Conservation (phyloP, 2,329 filamentous ascomycete species). For the Colletotrichum sp. region DNA sequence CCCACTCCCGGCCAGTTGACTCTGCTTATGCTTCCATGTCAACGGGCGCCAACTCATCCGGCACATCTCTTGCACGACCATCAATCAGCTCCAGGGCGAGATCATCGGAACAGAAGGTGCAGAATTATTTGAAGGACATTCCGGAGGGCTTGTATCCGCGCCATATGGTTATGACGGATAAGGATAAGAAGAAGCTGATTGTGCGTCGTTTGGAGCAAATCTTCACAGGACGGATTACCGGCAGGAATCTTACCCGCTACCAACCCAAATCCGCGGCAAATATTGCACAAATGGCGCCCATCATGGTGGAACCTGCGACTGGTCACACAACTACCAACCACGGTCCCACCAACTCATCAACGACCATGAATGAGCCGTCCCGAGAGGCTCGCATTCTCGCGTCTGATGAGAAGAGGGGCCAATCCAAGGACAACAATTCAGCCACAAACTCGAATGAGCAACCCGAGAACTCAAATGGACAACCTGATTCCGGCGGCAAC, state of each 20-base stretch:
- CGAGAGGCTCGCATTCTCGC: constrained; percentile 57
- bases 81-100: constrained; percentile 39
- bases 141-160: constrained; percentile 71
- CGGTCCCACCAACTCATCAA: constrained; percentile 34
- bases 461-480: not conserved
- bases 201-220: constrained; percentile 80
- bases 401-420: constrained; percentile 41
- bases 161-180: constrained; percentile 69
- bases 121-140: constrained; percentile 75
- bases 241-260: constrained; percentile 38
- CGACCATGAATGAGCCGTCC: constrained; percentile 32
- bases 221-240: constrained; percentile 73
- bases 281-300: constrained; percentile 19
- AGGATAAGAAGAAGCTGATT: constrained; percentile 77
- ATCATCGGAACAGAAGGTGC: constrained; percentile 64
- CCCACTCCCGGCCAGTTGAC: constrained; percentile 59
- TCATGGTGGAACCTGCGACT: constrained; percentile 32
- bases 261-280: constrained; percentile 26
- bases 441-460: constrained; percentile 54
- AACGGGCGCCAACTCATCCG: constrained; percentile 50
- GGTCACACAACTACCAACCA: constrained; percentile 33
- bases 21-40: constrained; percentile 76
- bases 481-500: constrained; percentile 45
- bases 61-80: constrained; percentile 41
- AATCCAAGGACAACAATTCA: constrained; percentile 49